phyloP scores from a whole-genome alignment of 2,329 filamentous ascomycete species.

The Ophiostoma australiae region DNA sequence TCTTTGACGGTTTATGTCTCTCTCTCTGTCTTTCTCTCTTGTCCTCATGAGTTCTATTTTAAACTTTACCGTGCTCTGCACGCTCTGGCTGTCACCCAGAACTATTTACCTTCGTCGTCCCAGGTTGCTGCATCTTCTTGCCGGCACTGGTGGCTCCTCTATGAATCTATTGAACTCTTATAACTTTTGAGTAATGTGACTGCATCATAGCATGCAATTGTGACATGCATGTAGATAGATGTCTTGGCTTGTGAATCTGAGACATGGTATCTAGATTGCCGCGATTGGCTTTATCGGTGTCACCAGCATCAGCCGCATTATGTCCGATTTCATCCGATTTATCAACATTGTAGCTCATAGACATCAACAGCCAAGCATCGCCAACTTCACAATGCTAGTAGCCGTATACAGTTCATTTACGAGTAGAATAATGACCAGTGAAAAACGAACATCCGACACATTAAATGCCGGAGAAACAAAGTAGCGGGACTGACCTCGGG shows the following conservation, averaged over 20 bases:
- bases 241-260: background rate
- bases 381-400: background rate
- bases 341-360: background rate
- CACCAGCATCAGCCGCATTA: background rate
- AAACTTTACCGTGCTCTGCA: background rate
- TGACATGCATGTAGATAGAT: background rate
- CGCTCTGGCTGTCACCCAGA: slow-evolving; percentile 32
- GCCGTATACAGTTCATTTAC: background rate
- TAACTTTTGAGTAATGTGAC: background rate
- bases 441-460: background rate
- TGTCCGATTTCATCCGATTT: too few species aligned
- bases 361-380: background rate
- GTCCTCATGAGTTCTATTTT: background rate
- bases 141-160: background rate
- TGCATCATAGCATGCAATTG: background rate
- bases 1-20: background rate
- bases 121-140: background rate
- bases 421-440: background rate
- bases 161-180: background rate
- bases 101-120: slow-evolving; percentile 19
- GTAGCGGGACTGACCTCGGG: slow-evolving; percentile 1
- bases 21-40: background rate
- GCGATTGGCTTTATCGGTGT: background rate
- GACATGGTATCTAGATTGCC: too few species aligned
- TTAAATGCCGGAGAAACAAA: background rate